These are phyloP conservation scores for Drechslerella coelobrocha DNA, from an alignment of 2,329 filamentous ascomycete species.

Conservation along the genomic window DNA sequence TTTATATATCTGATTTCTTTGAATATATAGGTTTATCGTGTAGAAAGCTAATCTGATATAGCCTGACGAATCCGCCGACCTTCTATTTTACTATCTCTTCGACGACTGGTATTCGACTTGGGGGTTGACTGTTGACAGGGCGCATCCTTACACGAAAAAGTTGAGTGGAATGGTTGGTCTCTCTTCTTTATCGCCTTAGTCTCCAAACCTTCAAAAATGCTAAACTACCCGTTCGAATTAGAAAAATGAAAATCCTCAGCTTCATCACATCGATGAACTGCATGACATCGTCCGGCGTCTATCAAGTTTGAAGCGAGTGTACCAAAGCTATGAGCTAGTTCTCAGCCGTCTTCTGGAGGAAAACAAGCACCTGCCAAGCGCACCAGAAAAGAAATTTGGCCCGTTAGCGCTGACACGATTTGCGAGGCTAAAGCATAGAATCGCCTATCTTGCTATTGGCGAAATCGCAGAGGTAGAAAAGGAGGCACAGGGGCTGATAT, in stretches of 20 bases:
- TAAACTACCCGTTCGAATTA: conserved; percentile 7
- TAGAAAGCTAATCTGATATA: conserved; percentile 57
- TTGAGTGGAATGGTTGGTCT: conserved; percentile 56
- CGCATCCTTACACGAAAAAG: conserved; percentile 64
- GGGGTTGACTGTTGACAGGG: conserved; percentile 66
- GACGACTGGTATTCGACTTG: conserved; percentile 72
- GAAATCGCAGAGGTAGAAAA: conserved; percentile 70
- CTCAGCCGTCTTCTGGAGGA: conserved; percentile 67
- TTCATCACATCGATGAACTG: conserved; percentile 62
- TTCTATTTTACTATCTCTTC: conserved; percentile 72
- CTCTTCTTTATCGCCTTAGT: no score
- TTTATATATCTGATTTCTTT: conserved; percentile 61
- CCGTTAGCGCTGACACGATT: conserved; percentile 64
- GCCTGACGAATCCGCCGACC: conserved; percentile 64
- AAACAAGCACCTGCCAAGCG: conserved; percentile 59
- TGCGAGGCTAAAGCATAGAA: conserved; percentile 67
- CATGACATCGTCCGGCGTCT: conserved; percentile 69
- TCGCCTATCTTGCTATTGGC: conserved; percentile 68
- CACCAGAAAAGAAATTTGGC: conserved; percentile 61
- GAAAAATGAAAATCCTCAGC: conserved; percentile 57
- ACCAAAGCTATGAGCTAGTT: conserved; percentile 68
- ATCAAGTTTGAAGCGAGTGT: conserved; percentile 68
- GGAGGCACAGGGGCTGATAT: conserved; percentile 63
- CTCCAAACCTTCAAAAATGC: not conserved
- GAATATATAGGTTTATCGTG: conserved; percentile 56